These are phyloP conservation scores for Trichoderma asperellum DNA, from an alignment of 2,329 filamentous ascomycete species.

Conservation along the genomic window DNA sequence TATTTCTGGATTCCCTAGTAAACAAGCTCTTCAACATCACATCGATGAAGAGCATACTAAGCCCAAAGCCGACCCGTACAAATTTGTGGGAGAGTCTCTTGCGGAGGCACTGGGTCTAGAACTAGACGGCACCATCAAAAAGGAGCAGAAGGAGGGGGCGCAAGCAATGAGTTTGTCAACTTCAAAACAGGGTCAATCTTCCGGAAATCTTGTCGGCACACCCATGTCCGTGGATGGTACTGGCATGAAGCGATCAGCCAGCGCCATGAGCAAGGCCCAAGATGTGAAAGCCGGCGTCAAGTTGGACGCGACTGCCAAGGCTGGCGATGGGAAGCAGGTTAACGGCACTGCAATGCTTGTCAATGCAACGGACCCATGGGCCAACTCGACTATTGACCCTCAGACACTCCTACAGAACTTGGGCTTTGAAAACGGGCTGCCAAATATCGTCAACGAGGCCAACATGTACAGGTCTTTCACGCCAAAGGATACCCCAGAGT, in stretches of 20 bases:
- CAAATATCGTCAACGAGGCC: slow-evolving; percentile 57
- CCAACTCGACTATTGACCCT: slow-evolving; percentile 55
- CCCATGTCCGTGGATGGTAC: slow-evolving; percentile 55
- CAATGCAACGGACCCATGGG: slow-evolving; percentile 42
- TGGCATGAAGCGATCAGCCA: slow-evolving; percentile 56
- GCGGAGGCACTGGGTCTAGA: slow-evolving; percentile 56
- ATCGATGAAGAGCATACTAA: slow-evolving; percentile 62
- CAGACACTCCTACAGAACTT: slow-evolving; percentile 45
- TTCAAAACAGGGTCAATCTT: slow-evolving; percentile 56
- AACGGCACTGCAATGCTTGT: slow-evolving; percentile 33
- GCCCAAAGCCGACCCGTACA: slow-evolving; percentile 58
- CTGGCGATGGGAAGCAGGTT: slow-evolving; percentile 36
- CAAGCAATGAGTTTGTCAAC: slow-evolving; percentile 46
- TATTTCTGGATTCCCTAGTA: slow-evolving; percentile 54
- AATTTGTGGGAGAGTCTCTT: slow-evolving; percentile 57
- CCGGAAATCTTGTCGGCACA: slow-evolving; percentile 48
- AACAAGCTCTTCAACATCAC: slow-evolving; percentile 59
- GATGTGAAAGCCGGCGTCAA: slow-evolving; percentile 42
- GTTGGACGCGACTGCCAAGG: slow-evolving; percentile 38
- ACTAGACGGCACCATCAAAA: slow-evolving; percentile 50
- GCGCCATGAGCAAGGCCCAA: slow-evolving; percentile 48
- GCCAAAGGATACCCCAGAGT: slow-evolving; percentile 67
- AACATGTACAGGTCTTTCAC: slow-evolving; percentile 59
- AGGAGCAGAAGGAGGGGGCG: slow-evolving; percentile 40
- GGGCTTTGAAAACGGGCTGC: slow-evolving; percentile 42